Percentiles rank a stretch among this genome's conserved stretches.
These are phyloP conservation scores for Monosporascus sp. DNA, from an alignment of 2,329 filamentous ascomycete genomes.

Conservation along the genomic window DNA sequence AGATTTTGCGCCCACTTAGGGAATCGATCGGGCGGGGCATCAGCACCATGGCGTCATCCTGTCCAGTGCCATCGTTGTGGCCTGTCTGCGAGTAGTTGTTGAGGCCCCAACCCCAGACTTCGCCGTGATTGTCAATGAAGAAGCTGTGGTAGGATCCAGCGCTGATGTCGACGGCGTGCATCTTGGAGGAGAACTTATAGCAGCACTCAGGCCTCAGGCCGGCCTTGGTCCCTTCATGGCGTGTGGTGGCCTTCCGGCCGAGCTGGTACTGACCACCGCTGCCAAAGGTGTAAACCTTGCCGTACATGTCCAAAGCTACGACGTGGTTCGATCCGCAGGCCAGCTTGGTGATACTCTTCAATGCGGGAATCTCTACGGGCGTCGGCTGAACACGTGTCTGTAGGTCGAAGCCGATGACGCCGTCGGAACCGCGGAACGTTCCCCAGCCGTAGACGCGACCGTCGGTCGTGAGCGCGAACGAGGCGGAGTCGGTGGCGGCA, in stretches of 20 bases:
- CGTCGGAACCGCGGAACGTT: constrained; percentile 54
- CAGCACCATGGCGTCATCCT: constrained; percentile 34
- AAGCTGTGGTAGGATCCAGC: constrained; percentile 80
- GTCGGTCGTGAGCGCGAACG: constrained; percentile 57
- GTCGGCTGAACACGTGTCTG: constrained; percentile 33
- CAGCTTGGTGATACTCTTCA: constrained; percentile 61
- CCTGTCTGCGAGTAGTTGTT: constrained; percentile 85
- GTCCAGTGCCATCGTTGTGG: constrained; percentile 25
- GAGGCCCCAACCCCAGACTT: constrained; percentile 76
- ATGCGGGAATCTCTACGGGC: constrained; percentile 51
- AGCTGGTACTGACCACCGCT: constrained; percentile 63
- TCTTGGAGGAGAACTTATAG: background rate
- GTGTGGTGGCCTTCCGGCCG: constrained; percentile 56
- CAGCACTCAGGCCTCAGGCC: constrained; percentile 1
- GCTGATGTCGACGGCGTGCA: constrained; percentile 44
- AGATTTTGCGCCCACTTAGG: constrained; percentile 48
- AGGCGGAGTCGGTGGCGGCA: constrained; percentile 56
- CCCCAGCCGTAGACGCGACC: constrained; percentile 65
- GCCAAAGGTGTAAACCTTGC: constrained; percentile 66
- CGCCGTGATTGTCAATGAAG: constrained; percentile 63
- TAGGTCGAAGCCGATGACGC: constrained; percentile 34
- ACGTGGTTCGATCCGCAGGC: constrained; percentile 66
- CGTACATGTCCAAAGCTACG: constrained; percentile 59
- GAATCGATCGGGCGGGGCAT: constrained; percentile 49
- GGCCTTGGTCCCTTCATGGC: constrained; percentile 29